A percentile compares a stretch with the other conserved stretches of the same genome.
Conservation (phyloP, 2,329 filamentous ascomycete genomes). For the Pestalotiopsis sp. region DNA sequence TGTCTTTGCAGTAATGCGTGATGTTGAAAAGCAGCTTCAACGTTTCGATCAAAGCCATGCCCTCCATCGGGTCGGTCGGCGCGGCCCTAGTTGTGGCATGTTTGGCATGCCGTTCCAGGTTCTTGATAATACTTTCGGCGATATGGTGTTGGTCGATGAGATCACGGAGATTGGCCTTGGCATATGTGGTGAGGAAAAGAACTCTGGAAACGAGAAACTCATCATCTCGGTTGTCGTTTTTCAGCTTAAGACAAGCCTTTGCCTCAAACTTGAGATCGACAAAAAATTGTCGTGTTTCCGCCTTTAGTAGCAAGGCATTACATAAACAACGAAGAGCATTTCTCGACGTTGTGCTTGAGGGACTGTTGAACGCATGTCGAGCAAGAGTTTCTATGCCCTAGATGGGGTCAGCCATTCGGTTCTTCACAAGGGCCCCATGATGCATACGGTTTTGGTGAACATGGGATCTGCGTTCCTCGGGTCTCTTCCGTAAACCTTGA, state of each 20-base stretch:
- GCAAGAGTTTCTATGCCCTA: conserved; percentile 77
- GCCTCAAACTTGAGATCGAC: conserved; percentile 70
- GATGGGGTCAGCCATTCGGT: neutral
- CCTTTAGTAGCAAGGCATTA: conserved; percentile 77
- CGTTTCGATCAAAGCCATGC: conserved; percentile 81
- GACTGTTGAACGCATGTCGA: conserved; percentile 72
- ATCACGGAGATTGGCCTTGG: conserved; percentile 64
- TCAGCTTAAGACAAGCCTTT: conserved; percentile 71
- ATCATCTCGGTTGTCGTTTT: conserved; percentile 75
- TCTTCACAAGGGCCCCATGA: neutral
- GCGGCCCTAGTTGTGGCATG: conserved; percentile 32
- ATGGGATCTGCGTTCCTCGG: conserved; percentile 76
- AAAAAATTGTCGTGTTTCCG: conserved; percentile 70
- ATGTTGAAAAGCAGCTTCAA: conserved; percentile 90
- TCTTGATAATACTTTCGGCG: conserved; percentile 69
- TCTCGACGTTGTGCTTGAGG: conserved; percentile 64
- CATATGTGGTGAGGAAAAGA: conserved; percentile 80
- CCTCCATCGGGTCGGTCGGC: conserved; percentile 62
- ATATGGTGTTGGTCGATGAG: conserved; percentile 69
- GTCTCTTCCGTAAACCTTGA: conserved; percentile 80
- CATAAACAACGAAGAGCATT: conserved; percentile 82
- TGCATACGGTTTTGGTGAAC: conserved; percentile 73
- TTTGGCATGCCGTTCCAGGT: conserved; percentile 71
- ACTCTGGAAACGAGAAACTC: conserved; percentile 85
- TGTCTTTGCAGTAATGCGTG: conserved; percentile 70